A percentile compares a stretch with the other conserved stretches of the same genome.
phyloP scores from a whole-genome alignment of 148 eudicot genomes.

The Hydrangea macrophylla region DNA sequence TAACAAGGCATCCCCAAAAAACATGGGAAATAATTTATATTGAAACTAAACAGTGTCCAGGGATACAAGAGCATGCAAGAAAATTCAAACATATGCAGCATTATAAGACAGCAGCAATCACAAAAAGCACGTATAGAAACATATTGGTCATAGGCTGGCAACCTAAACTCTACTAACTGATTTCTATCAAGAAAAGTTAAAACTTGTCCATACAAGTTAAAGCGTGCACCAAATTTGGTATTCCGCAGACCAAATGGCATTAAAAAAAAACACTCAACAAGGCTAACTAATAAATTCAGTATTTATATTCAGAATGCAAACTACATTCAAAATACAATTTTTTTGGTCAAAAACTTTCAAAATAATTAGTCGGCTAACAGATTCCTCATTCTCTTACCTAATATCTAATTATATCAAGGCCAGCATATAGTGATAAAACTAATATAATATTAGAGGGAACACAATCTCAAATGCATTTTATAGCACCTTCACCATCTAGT shows the following conservation, averaged over 20 bases:
- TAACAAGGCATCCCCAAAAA: not conserved
- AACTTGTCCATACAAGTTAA: not conserved
- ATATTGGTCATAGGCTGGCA: not conserved
- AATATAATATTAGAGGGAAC: not conserved
- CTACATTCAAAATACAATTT: not conserved
- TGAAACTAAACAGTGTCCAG: not conserved
- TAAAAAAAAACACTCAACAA: not conserved
- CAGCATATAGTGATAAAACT: not conserved
- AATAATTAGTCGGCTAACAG: too few relatives aligned
- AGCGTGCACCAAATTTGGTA: not conserved
- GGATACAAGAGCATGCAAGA: not conserved
- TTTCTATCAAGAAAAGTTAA: not conserved
- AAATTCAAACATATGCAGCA: not conserved
- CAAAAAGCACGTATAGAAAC: not conserved
- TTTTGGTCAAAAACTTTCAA: not conserved
- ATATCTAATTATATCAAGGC: not conserved
- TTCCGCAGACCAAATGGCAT: not conserved
- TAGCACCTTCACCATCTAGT: not conserved
- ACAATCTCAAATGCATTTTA: not conserved
- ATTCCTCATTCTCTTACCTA: not conserved
- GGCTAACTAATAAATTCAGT: not conserved
- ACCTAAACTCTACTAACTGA: not conserved
- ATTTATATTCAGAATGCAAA: not conserved
- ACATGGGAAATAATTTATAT: too few relatives aligned
- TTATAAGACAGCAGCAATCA: not conserved